Evolutionary conservation across 2,329 filamentous ascomycete genomes (phyloP), one percentile per base, ranked within the genome.

Genomic region (Aspergillus chevalieri): DNA sequence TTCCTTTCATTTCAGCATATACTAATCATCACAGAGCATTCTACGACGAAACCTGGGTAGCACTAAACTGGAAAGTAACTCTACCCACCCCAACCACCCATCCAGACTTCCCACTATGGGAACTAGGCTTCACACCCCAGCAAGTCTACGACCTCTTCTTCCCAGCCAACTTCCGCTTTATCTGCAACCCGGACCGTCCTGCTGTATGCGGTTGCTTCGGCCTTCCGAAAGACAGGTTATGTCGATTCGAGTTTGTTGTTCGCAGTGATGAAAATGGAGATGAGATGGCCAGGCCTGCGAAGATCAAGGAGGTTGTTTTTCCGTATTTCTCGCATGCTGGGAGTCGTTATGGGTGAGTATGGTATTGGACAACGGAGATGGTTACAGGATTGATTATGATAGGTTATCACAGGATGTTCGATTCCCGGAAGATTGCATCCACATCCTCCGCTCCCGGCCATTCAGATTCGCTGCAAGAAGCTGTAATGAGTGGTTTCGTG

Each of bases 121-220:
- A 67, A 3, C 56, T 73, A 0, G 75, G 74, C 5, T 75, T 73
- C 51, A 70, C 66, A 0, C 73, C 76, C 3, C 64, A 75, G 44
- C 53, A 74, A 17, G 74, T 78, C 0, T 77, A 77, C 48, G 71
- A 78, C 47, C 50, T 70, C 1, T 78, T 75, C 55, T 79, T 73
- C 58, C 76, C 76, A 0, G 52, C 34, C 4, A 63, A 67, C 1
- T 76, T 73, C 54, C 70, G 72, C 12, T 78, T 78, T 49, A 67
- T 71, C 45, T 70, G 69, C 52, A 70, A 73, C 30, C 70, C 71
- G 0, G 59, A 63, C 2, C 65, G 71, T 38, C 69, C 76, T 2
- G 63, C 74, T 2, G 75, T 74, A 0, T 69, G 68, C 43, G 75
- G 73, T 3, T 64, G 73, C 24, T 77, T 78, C 51, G 75, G 75